Evolutionary conservation across 2,329 filamentous ascomycete genomes (phyloP).

Genomic region (Sodiomyces alkalinus): DNA sequence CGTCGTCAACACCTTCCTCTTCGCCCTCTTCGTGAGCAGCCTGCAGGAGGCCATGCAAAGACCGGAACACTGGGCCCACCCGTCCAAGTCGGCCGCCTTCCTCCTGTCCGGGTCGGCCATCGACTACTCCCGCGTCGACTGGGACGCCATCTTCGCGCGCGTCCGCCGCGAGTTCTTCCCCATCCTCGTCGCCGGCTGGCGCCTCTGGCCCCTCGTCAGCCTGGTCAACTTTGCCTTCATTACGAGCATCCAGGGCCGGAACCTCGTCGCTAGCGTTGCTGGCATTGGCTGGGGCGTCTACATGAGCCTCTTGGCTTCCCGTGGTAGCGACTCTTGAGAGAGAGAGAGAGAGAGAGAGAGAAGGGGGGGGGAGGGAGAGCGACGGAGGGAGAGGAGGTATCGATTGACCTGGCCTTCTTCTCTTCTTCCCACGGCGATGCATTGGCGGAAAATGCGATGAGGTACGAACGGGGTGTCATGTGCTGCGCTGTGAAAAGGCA

Average conservation of each 20-base stretch:
- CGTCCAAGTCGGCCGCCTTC: slow-evolving; percentile 15
- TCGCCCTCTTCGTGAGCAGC: slow-evolving; percentile 43
- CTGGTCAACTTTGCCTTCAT: slow-evolving; percentile 53
- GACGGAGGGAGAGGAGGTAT: neutral
- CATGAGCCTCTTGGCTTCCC: slow-evolving; percentile 46
- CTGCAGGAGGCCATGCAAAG: slow-evolving; percentile 33
- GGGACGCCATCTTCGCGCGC: slow-evolving; percentile 24
- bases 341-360: too few relatives aligned
- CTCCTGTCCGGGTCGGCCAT: slow-evolving; percentile 20
- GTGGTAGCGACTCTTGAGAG: too few relatives aligned
- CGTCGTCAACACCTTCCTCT: slow-evolving; percentile 47
- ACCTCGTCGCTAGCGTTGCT: slow-evolving; percentile 55
- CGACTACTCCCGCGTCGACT: slow-evolving; percentile 29
- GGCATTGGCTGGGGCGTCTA: slow-evolving; percentile 65
- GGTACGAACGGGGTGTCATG: too few relatives aligned
- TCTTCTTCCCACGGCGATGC: too few relatives aligned
- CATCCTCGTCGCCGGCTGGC: slow-evolving; percentile 51
- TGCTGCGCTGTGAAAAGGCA: too few relatives aligned
- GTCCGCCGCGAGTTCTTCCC: slow-evolving; percentile 42
- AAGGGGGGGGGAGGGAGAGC: slow-evolving; percentile 4
- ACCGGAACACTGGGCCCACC: slow-evolving; percentile 17
- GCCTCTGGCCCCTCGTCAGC: slow-evolving; percentile 56
- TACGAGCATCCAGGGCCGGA: slow-evolving; percentile 54
- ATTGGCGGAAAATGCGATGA: too few relatives aligned
- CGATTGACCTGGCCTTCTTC: too few relatives aligned